Conservation (phyloP, 2,329 filamentous ascomycete genomes). For the Pseudogymnoascus sp. region DNA sequence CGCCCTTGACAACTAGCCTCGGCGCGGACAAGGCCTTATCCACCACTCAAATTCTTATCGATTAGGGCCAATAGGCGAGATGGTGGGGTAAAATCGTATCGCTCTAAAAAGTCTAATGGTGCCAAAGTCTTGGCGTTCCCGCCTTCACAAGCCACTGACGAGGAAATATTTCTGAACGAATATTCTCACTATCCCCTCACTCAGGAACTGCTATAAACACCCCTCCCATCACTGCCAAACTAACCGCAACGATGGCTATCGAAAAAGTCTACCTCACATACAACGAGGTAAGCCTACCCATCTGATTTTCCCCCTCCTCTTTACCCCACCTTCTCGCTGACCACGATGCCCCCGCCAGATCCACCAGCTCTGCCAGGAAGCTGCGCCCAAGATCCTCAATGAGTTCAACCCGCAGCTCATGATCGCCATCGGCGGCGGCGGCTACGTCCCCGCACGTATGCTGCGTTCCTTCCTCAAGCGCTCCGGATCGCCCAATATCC, state of each 20-base stretch:
- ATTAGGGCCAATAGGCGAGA: conserved; percentile 9
- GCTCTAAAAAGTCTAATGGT: not conserved
- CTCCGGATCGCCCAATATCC: conserved; percentile 82
- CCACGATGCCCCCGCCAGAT: conserved; percentile 50
- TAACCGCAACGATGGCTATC: conserved; percentile 51
- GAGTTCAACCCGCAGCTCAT: conserved; percentile 90
- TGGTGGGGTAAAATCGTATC: not conserved
- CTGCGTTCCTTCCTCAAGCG: conserved; percentile 95
- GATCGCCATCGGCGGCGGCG: conserved; percentile 95
- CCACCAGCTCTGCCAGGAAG: conserved; percentile 91
- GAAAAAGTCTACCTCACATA: conserved; percentile 87
- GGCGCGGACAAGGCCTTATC: not conserved
- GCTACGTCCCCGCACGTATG: conserved; percentile 94
- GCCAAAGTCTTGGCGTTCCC: conserved; percentile 3
- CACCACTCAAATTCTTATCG: not conserved
- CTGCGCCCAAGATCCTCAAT: conserved; percentile 71
- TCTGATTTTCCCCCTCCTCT: conserved; percentile 11
- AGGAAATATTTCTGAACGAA: conserved; percentile 6
- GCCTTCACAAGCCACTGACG: conserved; percentile 3
- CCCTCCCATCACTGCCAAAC: not conserved
- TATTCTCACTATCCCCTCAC: not conserved
- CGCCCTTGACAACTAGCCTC: not conserved
- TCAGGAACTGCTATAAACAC: not conserved
- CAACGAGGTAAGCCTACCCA: conserved; percentile 61
- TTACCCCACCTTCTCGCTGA: conserved; percentile 11